phyloP scores from a whole-genome alignment of 1,284 basidiomycete species.

The Bondarzewia mesenterica region DNA sequence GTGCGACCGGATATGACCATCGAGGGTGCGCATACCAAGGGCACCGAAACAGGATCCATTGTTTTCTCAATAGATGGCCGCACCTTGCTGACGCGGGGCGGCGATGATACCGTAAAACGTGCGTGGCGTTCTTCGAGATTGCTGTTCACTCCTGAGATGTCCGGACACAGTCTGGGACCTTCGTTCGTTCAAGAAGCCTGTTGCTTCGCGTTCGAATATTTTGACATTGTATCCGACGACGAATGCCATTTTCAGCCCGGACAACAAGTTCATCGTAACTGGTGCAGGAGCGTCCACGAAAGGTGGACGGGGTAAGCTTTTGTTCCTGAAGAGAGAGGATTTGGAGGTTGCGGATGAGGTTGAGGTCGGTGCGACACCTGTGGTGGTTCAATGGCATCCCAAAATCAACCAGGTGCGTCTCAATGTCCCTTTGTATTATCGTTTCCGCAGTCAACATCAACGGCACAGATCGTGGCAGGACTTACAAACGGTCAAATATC shows the following conservation, averaged over 20 bases:
- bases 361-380: conserved; percentile 70
- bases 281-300: conserved; percentile 63
- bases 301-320: conserved; percentile 60
- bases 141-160: neutral
- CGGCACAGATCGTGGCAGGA: conserved; percentile 68
- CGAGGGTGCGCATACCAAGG: conserved; percentile 81
- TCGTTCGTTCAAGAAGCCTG: conserved; percentile 79
- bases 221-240: conserved; percentile 85
- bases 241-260: conserved; percentile 89
- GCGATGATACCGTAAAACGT: conserved; percentile 94
- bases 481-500: conserved; percentile 84
- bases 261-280: conserved; percentile 81
- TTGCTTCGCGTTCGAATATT: conserved; percentile 57
- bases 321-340: conserved; percentile 65
- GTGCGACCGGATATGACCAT: conserved; percentile 81
- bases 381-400: conserved; percentile 90
- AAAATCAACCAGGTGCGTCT: conserved; percentile 87
- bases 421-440: neutral
- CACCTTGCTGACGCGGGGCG: conserved; percentile 80
- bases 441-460: conserved; percentile 4
- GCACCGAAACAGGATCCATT: conserved; percentile 77
- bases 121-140: conserved; percentile 25
- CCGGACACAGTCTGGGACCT: conserved; percentile 81
- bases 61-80: conserved; percentile 80
- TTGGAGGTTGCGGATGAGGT: conserved; percentile 60